Base-by-base conservation (phyloP, 148 eudicot genomes). In the Camellia granthamiana region DNA sequence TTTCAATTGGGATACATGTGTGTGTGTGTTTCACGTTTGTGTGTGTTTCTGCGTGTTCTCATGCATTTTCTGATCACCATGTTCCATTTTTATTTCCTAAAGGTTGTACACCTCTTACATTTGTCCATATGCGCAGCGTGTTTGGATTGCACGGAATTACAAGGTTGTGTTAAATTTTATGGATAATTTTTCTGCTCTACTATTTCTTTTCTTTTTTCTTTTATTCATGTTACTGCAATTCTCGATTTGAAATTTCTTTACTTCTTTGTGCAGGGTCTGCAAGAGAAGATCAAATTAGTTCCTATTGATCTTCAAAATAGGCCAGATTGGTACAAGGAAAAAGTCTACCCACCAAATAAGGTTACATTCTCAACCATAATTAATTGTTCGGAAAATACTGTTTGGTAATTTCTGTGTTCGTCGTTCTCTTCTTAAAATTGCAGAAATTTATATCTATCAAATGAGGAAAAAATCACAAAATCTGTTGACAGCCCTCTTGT, bases 271-370 rank as follows among this genome's bases (percentile, higher is more conserved):
- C 73, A 78, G 84, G 84, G 85, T 14, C 62, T 83, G 78, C 78
- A 83, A 55, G 79, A 78, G 12, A 58, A 83, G 80, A 83, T 83
- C 66, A 74, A 83, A 23, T n/a, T 83, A 62, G 81, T 83, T 66
- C 74, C 81, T 42, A 16, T 83, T 68, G 69, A 83, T 52, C 89
- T 89, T 30, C 52, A 69, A 73, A 76, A 86, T 67, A 86, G 89
- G 79, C 91, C 91, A 60, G 77, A 82, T 66, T 86, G 89, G 91
- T 88, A 86, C 56, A 85, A 86, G 77, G 84, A 86, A 74, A 85
- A 79, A 78, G 86, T 88, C 60, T 85, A 85, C 83, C 87, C 87
- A 0, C 52, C 83, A 81, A 85, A 87, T 78, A 89, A 89, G 91
- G 91, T 89, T 16, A 15, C 41, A 66, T 52, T 67, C 58, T 78